Conservation (phyloP, 768 basidiomycete genomes). For the Boletus reticuloceps region DNA sequence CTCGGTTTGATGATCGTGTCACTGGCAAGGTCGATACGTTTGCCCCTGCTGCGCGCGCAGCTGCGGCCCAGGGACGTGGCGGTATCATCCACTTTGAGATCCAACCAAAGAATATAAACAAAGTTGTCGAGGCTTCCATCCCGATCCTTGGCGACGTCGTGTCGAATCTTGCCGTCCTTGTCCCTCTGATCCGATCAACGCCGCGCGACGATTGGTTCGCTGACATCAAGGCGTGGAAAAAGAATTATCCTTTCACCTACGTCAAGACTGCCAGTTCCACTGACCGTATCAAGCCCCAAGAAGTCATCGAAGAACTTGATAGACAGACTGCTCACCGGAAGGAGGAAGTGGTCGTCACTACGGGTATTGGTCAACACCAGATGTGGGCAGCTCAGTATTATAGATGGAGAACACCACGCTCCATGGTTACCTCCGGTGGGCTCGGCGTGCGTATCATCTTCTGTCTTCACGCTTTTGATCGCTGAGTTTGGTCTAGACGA, state of each 20-base stretch:
- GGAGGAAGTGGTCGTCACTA: slow-evolving; percentile 83
- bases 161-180: slow-evolving; percentile 74
- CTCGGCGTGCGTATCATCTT: slow-evolving; percentile 66
- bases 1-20: slow-evolving; percentile 96
- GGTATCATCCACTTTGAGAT: slow-evolving; percentile 99
- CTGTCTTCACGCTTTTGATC: not conserved
- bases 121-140: slow-evolving; percentile 92
- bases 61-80: slow-evolving; percentile 81
- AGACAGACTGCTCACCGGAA: slow-evolving; percentile 74
- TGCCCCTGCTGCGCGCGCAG: slow-evolving; percentile 86
- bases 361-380: slow-evolving; percentile 98
- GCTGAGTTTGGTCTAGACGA: slow-evolving; percentile 56
- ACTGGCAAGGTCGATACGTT: slow-evolving; percentile 88
- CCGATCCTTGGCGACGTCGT: slow-evolving; percentile 94
- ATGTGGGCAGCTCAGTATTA: slow-evolving; percentile 99
- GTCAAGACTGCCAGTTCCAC: slow-evolving; percentile 55
- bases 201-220: slow-evolving; percentile 80
- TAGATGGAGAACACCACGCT: slow-evolving; percentile 83
- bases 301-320: slow-evolving; percentile 92
- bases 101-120: slow-evolving; percentile 98
- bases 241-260: slow-evolving; percentile 87
- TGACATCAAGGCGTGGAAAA: slow-evolving; percentile 83
- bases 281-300: slow-evolving; percentile 89
- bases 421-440: slow-evolving; percentile 92
- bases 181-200: slow-evolving; percentile 67